A percentile compares a stretch with the other conserved stretches of the same genome.
These are phyloP conservation scores for Glycine latifolia DNA, from an alignment of 306 rosid genomes.

Conservation along the genomic window DNA sequence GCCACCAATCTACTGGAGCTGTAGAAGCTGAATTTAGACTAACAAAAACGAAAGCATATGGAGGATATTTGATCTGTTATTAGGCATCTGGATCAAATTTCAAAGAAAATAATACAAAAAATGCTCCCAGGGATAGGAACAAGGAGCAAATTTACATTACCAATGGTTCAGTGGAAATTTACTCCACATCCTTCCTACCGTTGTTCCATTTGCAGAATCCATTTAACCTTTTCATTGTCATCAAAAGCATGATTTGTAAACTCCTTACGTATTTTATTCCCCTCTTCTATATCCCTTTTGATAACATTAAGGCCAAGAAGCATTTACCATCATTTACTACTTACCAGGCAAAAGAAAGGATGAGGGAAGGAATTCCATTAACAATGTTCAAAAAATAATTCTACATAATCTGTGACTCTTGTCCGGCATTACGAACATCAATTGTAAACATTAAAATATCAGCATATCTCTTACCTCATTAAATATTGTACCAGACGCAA, in stretches of 20 bases:
- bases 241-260: not conserved
- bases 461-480: constrained; percentile 71
- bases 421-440: not conserved
- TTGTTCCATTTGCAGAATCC: too few species aligned
- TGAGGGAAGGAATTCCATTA: too few species aligned
- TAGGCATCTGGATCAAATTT: not conserved
- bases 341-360: not conserved
- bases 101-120: too few species aligned
- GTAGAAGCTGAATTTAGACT: not conserved
- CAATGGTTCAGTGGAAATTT: too few species aligned
- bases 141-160: too few species aligned
- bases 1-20: not conserved
- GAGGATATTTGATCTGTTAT: not conserved
- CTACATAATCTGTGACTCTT: too few species aligned
- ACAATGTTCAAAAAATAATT: too few species aligned
- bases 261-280: not conserved
- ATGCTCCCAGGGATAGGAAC: too few species aligned
- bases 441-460: constrained; percentile 6
- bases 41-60: not conserved
- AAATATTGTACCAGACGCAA: constrained; percentile 93
- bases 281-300: not conserved
- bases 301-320: not conserved
- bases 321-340: not conserved
- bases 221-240: not conserved
- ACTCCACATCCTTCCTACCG: too few species aligned